These are phyloP conservation scores for Tephrocybe sp. DNA, from an alignment of 768 basidiomycete species.

Conservation along the genomic window DNA sequence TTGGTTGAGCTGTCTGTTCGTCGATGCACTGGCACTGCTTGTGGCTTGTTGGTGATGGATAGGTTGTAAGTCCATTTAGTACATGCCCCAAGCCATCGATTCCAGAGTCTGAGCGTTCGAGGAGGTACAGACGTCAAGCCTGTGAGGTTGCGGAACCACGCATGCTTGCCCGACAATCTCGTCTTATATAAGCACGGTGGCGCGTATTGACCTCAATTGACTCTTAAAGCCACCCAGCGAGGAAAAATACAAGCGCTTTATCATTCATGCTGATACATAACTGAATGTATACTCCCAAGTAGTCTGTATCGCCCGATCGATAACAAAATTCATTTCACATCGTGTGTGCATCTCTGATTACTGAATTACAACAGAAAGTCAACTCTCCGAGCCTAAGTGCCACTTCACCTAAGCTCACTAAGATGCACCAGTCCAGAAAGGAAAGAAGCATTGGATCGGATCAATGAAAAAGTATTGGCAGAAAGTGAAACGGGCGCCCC, in stretches of 20 bases:
- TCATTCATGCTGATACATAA: no score
- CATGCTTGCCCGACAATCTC: constrained; percentile 35
- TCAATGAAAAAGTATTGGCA: no score
- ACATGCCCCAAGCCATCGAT: constrained; percentile 87
- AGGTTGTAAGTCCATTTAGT: constrained; percentile 92
- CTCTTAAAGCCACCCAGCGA: background rate
- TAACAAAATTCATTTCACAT: no score
- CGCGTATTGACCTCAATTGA: constrained; percentile 24
- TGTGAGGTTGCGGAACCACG: constrained; percentile 29
- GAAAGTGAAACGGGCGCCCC: no score
- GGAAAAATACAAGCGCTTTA: background rate
- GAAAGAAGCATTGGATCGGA: no score
- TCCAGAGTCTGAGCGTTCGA: constrained; percentile 38
- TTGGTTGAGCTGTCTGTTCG: constrained; percentile 41
- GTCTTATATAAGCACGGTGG: constrained; percentile 48
- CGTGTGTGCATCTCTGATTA: no score
- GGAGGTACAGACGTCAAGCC: constrained; percentile 32
- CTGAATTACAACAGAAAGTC: no score
- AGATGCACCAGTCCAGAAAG: no score
- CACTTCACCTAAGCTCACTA: no score
- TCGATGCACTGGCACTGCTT: constrained; percentile 60
- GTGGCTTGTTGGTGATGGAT: constrained; percentile 70
- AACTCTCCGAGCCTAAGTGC: no score
- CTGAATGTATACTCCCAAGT: no score
- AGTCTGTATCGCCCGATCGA: no score